These are phyloP conservation scores for Metarhizium rileyi DNA, from an alignment of 2,329 filamentous ascomycete genomes.

Conservation along the genomic window DNA sequence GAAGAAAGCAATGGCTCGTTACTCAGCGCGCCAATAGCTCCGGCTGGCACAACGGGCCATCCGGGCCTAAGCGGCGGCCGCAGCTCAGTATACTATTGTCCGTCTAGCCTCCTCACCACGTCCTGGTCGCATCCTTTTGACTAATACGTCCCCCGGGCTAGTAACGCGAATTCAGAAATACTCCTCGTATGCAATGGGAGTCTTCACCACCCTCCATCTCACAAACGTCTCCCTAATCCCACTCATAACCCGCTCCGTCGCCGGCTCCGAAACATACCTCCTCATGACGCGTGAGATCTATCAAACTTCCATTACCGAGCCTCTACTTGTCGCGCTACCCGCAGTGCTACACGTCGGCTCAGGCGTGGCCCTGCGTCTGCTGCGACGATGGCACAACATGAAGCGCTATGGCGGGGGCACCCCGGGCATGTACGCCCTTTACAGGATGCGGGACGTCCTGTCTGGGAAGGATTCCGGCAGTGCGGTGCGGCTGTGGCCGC, in stretches of 20 bases:
- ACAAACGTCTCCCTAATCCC: slow-evolving; percentile 76
- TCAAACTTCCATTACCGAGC: slow-evolving; percentile 73
- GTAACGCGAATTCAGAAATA: slow-evolving; percentile 65
- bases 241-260: slow-evolving; percentile 60
- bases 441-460: slow-evolving; percentile 22
- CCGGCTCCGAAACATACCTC: slow-evolving; percentile 72
- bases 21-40: slow-evolving; percentile 31
- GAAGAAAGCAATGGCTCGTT: slow-evolving; percentile 21
- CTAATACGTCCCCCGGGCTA: too few species aligned
- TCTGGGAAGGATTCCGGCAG: slow-evolving; percentile 24
- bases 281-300: slow-evolving; percentile 89
- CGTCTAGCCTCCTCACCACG: slow-evolving; percentile 17
- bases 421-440: slow-evolving; percentile 35
- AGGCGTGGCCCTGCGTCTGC: slow-evolving; percentile 66
- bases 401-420: slow-evolving; percentile 65
- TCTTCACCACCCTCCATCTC: slow-evolving; percentile 69
- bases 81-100: slow-evolving; percentile 68
- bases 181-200: slow-evolving; percentile 73
- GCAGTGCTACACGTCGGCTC: slow-evolving; percentile 66
- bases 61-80: slow-evolving; percentile 50
- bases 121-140: not conserved
- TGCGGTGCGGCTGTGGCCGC: slow-evolving; percentile 49
- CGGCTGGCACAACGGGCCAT: slow-evolving; percentile 27
- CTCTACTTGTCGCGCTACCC: slow-evolving; percentile 67
- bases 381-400: slow-evolving; percentile 62